Evolutionary conservation across 192 early-diverging fungal species (phyloP), one percentile per base, ranked within the genome.

Genomic region (Podochytrium sp.): DNA sequence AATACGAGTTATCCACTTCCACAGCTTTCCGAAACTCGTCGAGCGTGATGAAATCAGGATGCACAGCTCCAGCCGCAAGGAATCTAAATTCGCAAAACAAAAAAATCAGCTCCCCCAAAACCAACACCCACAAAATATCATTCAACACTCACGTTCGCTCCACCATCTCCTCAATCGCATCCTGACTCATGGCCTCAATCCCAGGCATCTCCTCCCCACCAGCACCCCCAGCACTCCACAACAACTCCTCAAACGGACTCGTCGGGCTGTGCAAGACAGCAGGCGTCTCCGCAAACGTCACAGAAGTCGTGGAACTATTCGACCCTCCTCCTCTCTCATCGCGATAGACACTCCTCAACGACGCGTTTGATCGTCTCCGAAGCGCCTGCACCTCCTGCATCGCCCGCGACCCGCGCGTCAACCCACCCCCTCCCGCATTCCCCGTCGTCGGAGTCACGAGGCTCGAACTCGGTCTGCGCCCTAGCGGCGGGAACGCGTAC

Each of bases 111-210:
- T 39, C 32, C 16, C 3, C 20, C 16, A 53, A 65, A 16, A 63
- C 16, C 6, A 27, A 47, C 49, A 23, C 47, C 32, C 1, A 65
- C n/a, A 29, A 52, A 56, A 47, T 23, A 37, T 18, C n/a, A n/a
- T n/a, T n/a, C n/a, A n/a, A 23, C 18, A 76, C 75, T 68, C 53
- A 76, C 14, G 93, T 92, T 74, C 91, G 93, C 43, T 94, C 91
- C 20, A 97, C 93, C 92, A 98, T 94, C 62, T 98, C 94, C 58
- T 93, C 89, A 47, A 98, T 93, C 0, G 97, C 94, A 69, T 95
- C 94, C 75, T 95, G 94, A 14, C 90, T 89, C 88, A 98, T 91
- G 10, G 91, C 90, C 77, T 98, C 95, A 88, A 97, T 93, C 35
- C 96, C 89, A 0, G 97, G 91, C 79, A 91, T 92, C 29, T 91